Percentiles rank a stretch among this genome's conserved stretches.
Evolutionary conservation across 306 rosid species (phyloP).

Genomic region (Malus asiatica): DNA sequence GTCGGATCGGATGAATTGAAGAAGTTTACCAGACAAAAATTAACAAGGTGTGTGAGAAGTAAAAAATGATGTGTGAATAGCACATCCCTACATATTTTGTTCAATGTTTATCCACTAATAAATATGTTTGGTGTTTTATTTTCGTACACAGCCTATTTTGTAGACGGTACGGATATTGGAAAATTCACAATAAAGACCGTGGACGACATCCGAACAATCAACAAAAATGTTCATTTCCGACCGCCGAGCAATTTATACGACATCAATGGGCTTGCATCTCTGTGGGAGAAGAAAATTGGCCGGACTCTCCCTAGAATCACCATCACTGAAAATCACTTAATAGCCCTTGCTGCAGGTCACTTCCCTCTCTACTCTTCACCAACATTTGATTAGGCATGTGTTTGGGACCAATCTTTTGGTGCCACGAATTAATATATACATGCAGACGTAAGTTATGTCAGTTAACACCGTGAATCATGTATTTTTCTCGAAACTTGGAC

Average conservation of each 20-base stretch:
- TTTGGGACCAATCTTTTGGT: background rate
- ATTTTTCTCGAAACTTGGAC: no score
- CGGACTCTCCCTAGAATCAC: slow-evolving; percentile 49
- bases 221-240: slow-evolving; percentile 58
- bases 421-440: background rate
- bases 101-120: no score
- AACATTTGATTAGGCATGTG: background rate
- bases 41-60: no score
- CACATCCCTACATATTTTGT: no score
- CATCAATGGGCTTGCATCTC: slow-evolving; percentile 49
- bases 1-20: no score
- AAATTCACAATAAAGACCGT: slow-evolving; percentile 45
- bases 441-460: no score
- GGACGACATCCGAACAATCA: slow-evolving; percentile 38
- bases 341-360: slow-evolving; percentile 54
- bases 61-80: no score
- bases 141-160: slow-evolving; percentile 48
- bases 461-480: no score
- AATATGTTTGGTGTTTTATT: background rate
- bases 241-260: slow-evolving; percentile 39
- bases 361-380: background rate
- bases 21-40: no score
- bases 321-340: slow-evolving; percentile 39
- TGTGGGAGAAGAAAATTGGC: slow-evolving; percentile 62
- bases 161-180: slow-evolving; percentile 60